phyloP scores from a whole-genome alignment of 495 filamentous ascomycete species.

The Xylaria longipes region DNA sequence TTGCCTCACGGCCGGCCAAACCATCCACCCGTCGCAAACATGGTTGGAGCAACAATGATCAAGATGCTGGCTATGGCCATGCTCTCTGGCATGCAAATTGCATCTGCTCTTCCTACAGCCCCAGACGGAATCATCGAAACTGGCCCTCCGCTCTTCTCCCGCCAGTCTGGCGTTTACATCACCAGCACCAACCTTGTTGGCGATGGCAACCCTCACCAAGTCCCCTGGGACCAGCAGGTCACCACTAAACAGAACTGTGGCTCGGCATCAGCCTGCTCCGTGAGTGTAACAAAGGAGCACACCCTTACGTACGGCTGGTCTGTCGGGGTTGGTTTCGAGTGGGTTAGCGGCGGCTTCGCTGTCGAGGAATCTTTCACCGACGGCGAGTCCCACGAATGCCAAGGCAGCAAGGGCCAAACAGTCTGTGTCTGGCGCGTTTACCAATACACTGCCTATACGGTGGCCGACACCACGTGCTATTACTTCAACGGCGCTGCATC shows the following conservation, averaged over 20 bases:
- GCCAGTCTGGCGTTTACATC: constrained; percentile 2
- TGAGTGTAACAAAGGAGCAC: constrained; percentile 6
- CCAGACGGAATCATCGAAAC: background rate
- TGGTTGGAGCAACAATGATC: constrained; percentile 3
- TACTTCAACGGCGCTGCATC: constrained; percentile 7
- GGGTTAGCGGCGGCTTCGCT: background rate
- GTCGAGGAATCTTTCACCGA: background rate
- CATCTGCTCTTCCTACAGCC: background rate
- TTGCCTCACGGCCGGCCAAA: background rate
- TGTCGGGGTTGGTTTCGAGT: background rate
- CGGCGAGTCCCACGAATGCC: constrained; percentile 4
- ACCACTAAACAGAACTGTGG: background rate
- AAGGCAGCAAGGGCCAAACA: background rate
- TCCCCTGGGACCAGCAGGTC: constrained; percentile 2
- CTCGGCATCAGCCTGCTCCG: background rate
- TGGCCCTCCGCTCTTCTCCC: background rate
- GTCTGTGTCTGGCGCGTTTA: constrained; percentile 6
- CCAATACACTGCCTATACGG: constrained; percentile 1
- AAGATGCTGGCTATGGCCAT: constrained; percentile 5
- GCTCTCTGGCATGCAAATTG: constrained; percentile 5
- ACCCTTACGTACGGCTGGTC: constrained; percentile 2
- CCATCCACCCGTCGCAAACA: background rate
- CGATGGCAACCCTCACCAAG: constrained; percentile 5
- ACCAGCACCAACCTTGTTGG: background rate
- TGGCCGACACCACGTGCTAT: constrained; percentile 1